These are phyloP conservation scores for Thozetella sp. DNA, from an alignment of 495 filamentous ascomycete genomes.

Conservation along the genomic window DNA sequence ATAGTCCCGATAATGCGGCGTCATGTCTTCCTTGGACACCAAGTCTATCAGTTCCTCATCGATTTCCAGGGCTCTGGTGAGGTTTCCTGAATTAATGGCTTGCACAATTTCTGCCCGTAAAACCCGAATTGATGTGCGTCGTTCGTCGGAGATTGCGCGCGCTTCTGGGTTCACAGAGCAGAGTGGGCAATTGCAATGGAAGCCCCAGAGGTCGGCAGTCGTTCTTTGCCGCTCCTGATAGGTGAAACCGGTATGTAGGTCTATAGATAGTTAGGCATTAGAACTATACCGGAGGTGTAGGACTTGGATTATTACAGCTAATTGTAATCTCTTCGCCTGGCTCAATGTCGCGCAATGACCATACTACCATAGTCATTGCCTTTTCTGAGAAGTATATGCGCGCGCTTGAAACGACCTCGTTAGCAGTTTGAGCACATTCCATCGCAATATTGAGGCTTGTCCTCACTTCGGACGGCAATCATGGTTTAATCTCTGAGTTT, in stretches of 20 bases:
- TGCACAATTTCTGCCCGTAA: background rate
- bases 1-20: background rate
- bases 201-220: background rate
- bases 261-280: background rate
- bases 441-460: background rate
- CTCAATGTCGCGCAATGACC: background rate
- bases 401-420: background rate
- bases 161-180: background rate
- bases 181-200: background rate
- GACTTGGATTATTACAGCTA: background rate
- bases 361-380: background rate
- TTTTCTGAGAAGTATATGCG: background rate
- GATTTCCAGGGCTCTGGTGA: background rate
- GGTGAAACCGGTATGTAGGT: background rate
- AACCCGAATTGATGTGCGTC: background rate
- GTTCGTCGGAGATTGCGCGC: background rate
- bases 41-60: background rate
- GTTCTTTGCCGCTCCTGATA: background rate
- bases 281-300: background rate
- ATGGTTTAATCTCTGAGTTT: background rate
- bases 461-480: conserved; percentile 2
- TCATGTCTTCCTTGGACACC: background rate
- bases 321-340: background rate
- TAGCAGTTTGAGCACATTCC: background rate
- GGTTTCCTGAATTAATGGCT: background rate